These are phyloP conservation scores for Thelephora ganbajun DNA, from an alignment of 768 basidiomycete species.

Conservation along the genomic window DNA sequence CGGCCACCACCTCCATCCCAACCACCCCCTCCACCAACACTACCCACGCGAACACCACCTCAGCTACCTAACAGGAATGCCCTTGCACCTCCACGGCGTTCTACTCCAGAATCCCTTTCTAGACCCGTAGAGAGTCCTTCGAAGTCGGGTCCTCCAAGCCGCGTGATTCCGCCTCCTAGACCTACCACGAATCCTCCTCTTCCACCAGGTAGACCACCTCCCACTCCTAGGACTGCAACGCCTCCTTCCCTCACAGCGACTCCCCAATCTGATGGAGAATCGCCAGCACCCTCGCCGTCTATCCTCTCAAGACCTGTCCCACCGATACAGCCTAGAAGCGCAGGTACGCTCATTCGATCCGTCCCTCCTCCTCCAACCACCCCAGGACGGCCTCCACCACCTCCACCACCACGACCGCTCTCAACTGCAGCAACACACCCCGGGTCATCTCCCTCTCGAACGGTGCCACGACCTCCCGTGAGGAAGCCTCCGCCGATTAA, in stretches of 20 bases:
- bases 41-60: conserved; percentile 13
- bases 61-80: conserved; percentile 11
- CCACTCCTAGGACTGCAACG: conserved; percentile 19
- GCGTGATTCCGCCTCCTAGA: conserved; percentile 4
- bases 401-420: conserved; percentile 6
- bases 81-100: conserved; percentile 11
- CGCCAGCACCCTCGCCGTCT: conserved; percentile 19
- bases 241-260: conserved; percentile 19
- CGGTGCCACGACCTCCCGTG: conserved; percentile 2
- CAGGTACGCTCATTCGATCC: conserved; percentile 7
- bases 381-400: conserved; percentile 3
- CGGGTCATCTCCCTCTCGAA: conserved; percentile 9
- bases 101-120: conserved; percentile 12
- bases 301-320: conserved; percentile 12
- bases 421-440: background rate
- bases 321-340: conserved; percentile 2
- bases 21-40: conserved; percentile 13
- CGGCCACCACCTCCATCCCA: conserved; percentile 26
- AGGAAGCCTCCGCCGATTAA: conserved; percentile 9
- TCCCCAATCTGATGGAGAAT: conserved; percentile 29
- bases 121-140: conserved; percentile 5
- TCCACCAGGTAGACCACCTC: conserved; percentile 22
- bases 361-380: conserved; percentile 10
- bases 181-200: conserved; percentile 13
- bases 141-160: conserved; percentile 7